Percentiles rank a stretch among this genome's conserved stretches.
Evolutionary conservation across 2,329 filamentous ascomycete species (phyloP).

Genomic region (Fonsecaea pugnacius): DNA sequence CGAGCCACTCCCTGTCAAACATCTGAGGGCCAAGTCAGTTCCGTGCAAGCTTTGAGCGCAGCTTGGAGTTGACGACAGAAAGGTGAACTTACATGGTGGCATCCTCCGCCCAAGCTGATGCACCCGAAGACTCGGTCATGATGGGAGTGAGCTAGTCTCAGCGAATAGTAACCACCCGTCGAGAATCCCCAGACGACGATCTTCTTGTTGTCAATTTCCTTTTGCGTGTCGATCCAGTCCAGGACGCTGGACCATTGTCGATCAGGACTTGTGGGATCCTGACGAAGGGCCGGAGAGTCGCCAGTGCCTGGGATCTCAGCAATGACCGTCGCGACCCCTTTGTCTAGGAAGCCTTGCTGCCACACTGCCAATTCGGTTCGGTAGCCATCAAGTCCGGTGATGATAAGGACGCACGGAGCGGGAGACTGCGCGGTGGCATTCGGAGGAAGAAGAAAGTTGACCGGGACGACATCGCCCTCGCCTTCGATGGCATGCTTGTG

Average conservation of each 20-base stretch:
- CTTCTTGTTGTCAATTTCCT: conserved; percentile 53
- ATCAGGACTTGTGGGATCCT: conserved; percentile 62
- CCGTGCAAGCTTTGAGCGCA: neutral
- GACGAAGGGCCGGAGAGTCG: conserved; percentile 67
- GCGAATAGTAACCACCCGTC: conserved; percentile 64
- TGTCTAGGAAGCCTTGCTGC: conserved; percentile 39
- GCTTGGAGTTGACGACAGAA: neutral
- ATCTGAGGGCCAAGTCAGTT: conserved; percentile 42
- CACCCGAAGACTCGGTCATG: conserved; percentile 55
- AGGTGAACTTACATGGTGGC: conserved; percentile 47
- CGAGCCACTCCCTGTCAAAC: conserved; percentile 61
- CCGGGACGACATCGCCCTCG: conserved; percentile 64
- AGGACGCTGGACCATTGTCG: conserved; percentile 59
- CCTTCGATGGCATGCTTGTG: conserved; percentile 56
- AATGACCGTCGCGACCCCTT: conserved; percentile 61
- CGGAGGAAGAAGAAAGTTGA: conserved; percentile 67
- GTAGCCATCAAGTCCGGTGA: conserved; percentile 65
- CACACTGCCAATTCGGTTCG: conserved; percentile 53
- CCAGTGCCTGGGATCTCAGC: conserved; percentile 70
- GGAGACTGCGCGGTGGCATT: conserved; percentile 49
- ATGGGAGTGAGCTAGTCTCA: conserved; percentile 63
- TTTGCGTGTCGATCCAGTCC: conserved; percentile 57
- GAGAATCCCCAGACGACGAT: conserved; percentile 60
- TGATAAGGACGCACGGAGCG: conserved; percentile 59
- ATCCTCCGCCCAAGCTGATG: conserved; percentile 61